Evolutionary conservation across 75 land plant species (phyloP), one percentile per base, ranked within the genome.

Genomic region (Sequoiadendron giganteum): DNA sequence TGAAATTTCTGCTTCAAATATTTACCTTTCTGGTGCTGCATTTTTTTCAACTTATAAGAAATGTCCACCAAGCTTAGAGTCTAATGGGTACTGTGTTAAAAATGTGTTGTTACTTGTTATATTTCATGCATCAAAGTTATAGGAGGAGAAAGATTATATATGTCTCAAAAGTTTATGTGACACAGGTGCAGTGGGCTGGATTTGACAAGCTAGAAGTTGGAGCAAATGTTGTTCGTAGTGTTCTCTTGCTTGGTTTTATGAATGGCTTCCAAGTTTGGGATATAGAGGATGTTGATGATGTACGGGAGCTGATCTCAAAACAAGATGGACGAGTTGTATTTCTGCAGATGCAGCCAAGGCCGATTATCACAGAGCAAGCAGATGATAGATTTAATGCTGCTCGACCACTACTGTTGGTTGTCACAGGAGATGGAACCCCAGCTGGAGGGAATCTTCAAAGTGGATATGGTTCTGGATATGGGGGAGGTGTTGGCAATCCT

Each of bases 241-340:
- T 95, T 87, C 92, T 97, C 15, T 83, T 97, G 88, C 92, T 97
- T 68, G 94, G 95, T 13, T 96, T 94, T 85, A 79, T 90, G 21
- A 93, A 93, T 88, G 99, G 99, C 30, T 97, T 97, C 88, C 97
- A 97, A 91, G 95, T 97, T 38, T 97, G 97, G 96, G 98, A 97
- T 88, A 94, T 97, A 83, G 96, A 97, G 87, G 94, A 95, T 21
- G 96, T 94, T 42, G 89, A 93, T 87, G 92, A 96, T 89, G 96
- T 97, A 18, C 91, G 89, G 32, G 94, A 93, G 52, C 88, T 97
- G 61, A 97, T 92, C 13, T 95, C 95, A 18, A 93, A 94, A 61
- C 93, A 94, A 81, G 99, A 95, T 92, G 98, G 98, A 28, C 96
- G 94, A 81, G 98, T 95, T 86, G 95, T 95, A 39, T 94, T 94